These are phyloP conservation scores for Coelastrella sp. DNA, from an alignment of 139 green algal species.

Conservation along the genomic window DNA sequence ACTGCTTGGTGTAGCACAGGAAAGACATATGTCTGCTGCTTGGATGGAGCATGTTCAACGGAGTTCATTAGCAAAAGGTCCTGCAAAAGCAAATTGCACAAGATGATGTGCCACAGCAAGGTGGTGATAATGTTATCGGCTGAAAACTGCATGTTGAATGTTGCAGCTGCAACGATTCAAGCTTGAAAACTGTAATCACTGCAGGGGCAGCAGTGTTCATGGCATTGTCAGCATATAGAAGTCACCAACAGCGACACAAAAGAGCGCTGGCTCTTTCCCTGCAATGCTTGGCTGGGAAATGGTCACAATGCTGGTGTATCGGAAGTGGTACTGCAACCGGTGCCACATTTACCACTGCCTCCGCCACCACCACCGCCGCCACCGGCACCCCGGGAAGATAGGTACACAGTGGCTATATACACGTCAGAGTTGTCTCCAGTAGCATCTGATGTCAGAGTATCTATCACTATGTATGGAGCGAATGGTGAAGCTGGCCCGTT, in stretches of 20 bases:
- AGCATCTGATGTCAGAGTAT: neutral
- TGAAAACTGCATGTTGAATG: neutral
- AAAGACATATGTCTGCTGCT: too few species aligned
- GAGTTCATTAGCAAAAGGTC: too few species aligned
- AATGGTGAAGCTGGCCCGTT: conserved; percentile 21
- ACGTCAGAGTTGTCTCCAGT: neutral
- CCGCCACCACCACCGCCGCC: too few species aligned
- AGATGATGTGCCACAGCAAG: too few species aligned
- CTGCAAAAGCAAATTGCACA: too few species aligned
- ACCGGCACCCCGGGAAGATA: too few species aligned
- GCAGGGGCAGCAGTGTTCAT: neutral
- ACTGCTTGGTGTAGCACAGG: too few species aligned
- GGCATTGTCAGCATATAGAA: conserved; percentile 41
- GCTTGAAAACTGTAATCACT: neutral
- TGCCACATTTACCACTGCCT: neutral
- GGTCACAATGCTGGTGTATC: neutral
- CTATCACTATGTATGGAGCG: neutral
- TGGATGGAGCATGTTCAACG: too few species aligned
- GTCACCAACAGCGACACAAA: neutral
- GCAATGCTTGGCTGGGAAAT: conserved; percentile 34
- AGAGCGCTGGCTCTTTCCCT: conserved; percentile 41
- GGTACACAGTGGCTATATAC: neutral
- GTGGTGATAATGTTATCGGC: too few species aligned
- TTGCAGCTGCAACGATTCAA: neutral
- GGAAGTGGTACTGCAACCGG: neutral